Conservation (phyloP, 176 grass and related monocot genomes). For the Puccinellia tenuiflora region DNA sequence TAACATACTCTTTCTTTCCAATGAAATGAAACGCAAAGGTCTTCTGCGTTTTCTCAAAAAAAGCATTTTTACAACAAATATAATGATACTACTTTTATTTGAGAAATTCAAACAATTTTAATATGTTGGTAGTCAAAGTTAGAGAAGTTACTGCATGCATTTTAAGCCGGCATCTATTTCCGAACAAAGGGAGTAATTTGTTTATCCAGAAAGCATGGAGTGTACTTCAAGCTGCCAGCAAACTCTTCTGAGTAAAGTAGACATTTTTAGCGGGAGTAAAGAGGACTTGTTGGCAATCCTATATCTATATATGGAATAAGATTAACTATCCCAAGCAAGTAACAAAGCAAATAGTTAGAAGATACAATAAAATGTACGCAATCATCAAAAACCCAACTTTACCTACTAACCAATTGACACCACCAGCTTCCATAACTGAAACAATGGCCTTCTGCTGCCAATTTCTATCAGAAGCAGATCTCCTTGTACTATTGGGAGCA, state of each 20-base stretch:
- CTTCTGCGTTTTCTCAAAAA: too few relatives aligned
- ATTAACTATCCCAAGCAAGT: neutral
- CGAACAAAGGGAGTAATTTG: neutral
- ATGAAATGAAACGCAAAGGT: too few relatives aligned
- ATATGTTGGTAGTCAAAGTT: neutral
- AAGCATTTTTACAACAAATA: neutral
- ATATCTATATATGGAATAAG: neutral
- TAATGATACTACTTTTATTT: neutral
- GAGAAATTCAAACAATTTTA: neutral
- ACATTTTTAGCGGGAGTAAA: neutral
- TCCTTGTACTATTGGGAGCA: conserved; percentile 33
- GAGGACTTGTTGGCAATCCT: neutral
- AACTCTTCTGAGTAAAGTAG: conserved; percentile 8
- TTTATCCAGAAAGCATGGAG: conserved; percentile 9
- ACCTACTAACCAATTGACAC: conserved; percentile 99
- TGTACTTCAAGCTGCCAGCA: conserved; percentile 14
- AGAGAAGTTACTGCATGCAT: neutral
- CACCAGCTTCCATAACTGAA: conserved; percentile 97
- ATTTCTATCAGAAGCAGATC: conserved; percentile 39
- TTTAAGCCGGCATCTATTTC: neutral
- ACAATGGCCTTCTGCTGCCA: conserved; percentile 94
- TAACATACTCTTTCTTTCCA: too few relatives aligned
- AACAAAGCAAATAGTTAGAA: neutral
- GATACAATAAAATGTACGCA: neutral
- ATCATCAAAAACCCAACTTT: conserved; percentile 39